Evolutionary conservation across 768 basidiomycete genomes (phyloP).

Genomic region (Amanita polypyramis): DNA sequence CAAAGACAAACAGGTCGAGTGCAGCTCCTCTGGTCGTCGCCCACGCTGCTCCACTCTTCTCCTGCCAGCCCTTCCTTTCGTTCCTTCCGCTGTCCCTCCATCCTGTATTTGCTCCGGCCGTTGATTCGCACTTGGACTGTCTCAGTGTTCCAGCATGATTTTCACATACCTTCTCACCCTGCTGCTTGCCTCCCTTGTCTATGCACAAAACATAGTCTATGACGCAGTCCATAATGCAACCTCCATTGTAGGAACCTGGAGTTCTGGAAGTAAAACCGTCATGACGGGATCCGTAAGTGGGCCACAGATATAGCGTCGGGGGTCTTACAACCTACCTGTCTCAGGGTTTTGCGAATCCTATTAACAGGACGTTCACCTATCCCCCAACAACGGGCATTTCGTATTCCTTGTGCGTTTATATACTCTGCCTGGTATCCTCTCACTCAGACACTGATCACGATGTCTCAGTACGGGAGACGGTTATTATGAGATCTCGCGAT

Average conservation of each 20-base stretch:
- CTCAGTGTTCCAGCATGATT: conserved; percentile 25
- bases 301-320: not conserved
- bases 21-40: conserved; percentile 8
- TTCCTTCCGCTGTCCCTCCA: conserved; percentile 3
- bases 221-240: conserved; percentile 55
- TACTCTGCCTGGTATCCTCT: not conserved
- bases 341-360: conserved; percentile 80
- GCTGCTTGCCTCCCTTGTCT: conserved; percentile 24
- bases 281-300: conserved; percentile 71
- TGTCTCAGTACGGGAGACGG: conserved; percentile 51
- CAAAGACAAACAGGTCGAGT: conserved; percentile 18
- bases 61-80: conserved; percentile 13
- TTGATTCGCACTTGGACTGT: conserved; percentile 2
- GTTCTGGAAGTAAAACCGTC: conserved; percentile 66
- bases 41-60: conserved; percentile 19
- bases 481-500: conserved; percentile 84
- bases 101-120: not conserved
- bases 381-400: conserved; percentile 81
- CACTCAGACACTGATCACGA: conserved; percentile 2
- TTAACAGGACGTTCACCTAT: conserved; percentile 73
- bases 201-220: conserved; percentile 30
- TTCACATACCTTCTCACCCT: conserved; percentile 27
- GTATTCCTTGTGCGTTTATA: conserved; percentile 70
- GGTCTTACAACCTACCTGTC: conserved; percentile 8
- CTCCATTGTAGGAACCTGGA: conserved; percentile 73